Evolutionary conservation across 108 stramenopile genomes (phyloP).

Genomic region (Cyclotella cryptica): DNA sequence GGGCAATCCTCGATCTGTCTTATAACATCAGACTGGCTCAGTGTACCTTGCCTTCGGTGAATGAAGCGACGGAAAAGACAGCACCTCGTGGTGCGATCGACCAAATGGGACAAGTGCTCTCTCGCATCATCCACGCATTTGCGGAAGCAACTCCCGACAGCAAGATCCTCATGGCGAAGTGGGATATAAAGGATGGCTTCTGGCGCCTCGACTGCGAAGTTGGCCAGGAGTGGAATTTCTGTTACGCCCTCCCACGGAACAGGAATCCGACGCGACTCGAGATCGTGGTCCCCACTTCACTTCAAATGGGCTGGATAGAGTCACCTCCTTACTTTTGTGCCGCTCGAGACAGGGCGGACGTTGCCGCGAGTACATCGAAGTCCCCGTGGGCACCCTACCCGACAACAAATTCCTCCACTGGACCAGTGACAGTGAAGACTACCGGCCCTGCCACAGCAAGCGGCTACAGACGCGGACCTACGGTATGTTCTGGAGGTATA

Average conservation of each 20-base stretch:
- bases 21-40: neutral
- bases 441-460: too few relatives aligned
- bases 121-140: slow-evolving; percentile 13
- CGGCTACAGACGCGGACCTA: neutral
- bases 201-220: slow-evolving; percentile 6
- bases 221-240: slow-evolving; percentile 23
- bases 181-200: slow-evolving; percentile 13
- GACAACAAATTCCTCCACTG: neutral
- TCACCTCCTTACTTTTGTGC: slow-evolving; percentile 6
- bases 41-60: slow-evolving; percentile 4
- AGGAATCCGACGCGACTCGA: neutral
- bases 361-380: slow-evolving; percentile 10
- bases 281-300: slow-evolving; percentile 2
- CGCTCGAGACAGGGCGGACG: slow-evolving; percentile 28
- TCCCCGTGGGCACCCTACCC: neutral
- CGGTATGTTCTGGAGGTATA: slow-evolving; percentile 16
- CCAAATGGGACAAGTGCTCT: slow-evolving; percentile 18
- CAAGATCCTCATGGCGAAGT: slow-evolving; percentile 1
- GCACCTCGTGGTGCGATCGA: slow-evolving; percentile 18
- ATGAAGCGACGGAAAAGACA: slow-evolving; percentile 7
- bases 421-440: neutral
- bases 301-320: slow-evolving; percentile 16
- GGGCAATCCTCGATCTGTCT: neutral
- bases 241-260: neutral
- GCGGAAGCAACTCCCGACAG: neutral